These are phyloP conservation scores for Musa schizocarpa DNA, from an alignment of 176 grass and related monocot species.

Conservation along the genomic window DNA sequence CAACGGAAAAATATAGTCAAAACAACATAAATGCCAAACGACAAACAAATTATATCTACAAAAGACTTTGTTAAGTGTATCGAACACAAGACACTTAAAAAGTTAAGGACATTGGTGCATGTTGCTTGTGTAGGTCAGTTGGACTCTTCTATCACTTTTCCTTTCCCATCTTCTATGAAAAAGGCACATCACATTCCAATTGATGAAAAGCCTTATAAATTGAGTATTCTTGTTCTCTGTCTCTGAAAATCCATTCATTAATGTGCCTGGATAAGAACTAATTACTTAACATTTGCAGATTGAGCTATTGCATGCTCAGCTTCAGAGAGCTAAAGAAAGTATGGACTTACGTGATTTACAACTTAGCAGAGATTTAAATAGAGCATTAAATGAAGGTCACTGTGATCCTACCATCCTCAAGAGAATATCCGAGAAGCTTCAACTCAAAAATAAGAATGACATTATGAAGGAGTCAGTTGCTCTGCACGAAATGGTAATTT, in stretches of 20 bases:
- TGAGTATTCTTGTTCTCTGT: too few relatives aligned
- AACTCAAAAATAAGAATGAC: slow-evolving; percentile 64
- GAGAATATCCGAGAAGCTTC: slow-evolving; percentile 72
- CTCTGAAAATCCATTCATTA: not conserved
- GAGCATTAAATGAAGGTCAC: slow-evolving; percentile 29
- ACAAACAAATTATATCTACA: too few relatives aligned
- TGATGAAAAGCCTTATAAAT: too few relatives aligned
- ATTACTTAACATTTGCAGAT: slow-evolving; percentile 32
- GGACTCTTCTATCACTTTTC: too few relatives aligned
- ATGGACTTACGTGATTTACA: slow-evolving; percentile 36
- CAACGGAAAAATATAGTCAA: too few relatives aligned
- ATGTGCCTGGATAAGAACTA: not conserved
- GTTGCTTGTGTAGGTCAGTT: too few relatives aligned
- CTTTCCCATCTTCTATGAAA: too few relatives aligned
- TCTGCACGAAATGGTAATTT: slow-evolving; percentile 79
- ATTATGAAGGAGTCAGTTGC: slow-evolving; percentile 80
- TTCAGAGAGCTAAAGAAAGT: slow-evolving; percentile 48
- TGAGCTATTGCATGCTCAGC: slow-evolving; percentile 74
- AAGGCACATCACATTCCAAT: too few relatives aligned
- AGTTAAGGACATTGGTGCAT: too few relatives aligned
- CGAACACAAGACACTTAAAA: too few relatives aligned
- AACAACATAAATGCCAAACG: too few relatives aligned
- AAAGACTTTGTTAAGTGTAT: too few relatives aligned
- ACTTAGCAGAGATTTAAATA: slow-evolving; percentile 45
- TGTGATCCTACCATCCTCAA: slow-evolving; percentile 31